Percentiles rank a stretch among this genome's conserved stretches.
Evolutionary conservation across 345 rosid species (phyloP).

Genomic region (Linum usitatissimum): DNA sequence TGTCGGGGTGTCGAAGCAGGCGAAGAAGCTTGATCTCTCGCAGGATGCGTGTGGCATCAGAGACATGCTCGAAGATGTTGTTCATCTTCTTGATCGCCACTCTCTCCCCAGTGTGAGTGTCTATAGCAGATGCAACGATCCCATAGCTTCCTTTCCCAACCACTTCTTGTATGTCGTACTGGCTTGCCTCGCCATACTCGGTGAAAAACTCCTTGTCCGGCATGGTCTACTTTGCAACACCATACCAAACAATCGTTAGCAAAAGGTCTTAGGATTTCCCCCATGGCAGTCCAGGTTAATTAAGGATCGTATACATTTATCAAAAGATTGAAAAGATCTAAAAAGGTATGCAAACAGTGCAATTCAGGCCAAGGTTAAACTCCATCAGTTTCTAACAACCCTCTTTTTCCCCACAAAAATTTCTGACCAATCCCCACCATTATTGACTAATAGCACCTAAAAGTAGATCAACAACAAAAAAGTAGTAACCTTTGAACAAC

Average conservation of each 20-base stretch:
- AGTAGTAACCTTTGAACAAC: not conserved
- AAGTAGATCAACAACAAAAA: not conserved
- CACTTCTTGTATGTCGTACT: slow-evolving; percentile 85
- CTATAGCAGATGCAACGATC: slow-evolving; percentile 86
- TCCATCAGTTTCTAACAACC: not conserved
- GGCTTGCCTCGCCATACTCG: slow-evolving; percentile 93
- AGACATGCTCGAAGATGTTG: slow-evolving; percentile 82
- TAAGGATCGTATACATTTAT: too few relatives aligned
- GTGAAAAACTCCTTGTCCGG: slow-evolving; percentile 87
- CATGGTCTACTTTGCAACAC: slow-evolving; percentile 31
- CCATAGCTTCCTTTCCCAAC: slow-evolving; percentile 98
- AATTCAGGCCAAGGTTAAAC: not conserved
- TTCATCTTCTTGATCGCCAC: slow-evolving; percentile 96
- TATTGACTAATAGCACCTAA: too few relatives aligned
- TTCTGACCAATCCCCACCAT: not conserved
- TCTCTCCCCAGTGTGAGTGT: slow-evolving; percentile 83
- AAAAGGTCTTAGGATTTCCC: not conserved
- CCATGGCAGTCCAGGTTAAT: not conserved
- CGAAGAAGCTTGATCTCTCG: slow-evolving; percentile 95
- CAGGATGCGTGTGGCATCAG: slow-evolving; percentile 82
- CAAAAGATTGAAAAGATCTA: too few relatives aligned
- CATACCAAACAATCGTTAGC: not conserved
- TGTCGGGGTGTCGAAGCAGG: slow-evolving; percentile 74
- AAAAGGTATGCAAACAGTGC: not conserved
- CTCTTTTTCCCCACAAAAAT: not conserved